phyloP scores from a whole-genome alignment of 495 filamentous ascomycete species.

The Penicillium paradoxum region DNA sequence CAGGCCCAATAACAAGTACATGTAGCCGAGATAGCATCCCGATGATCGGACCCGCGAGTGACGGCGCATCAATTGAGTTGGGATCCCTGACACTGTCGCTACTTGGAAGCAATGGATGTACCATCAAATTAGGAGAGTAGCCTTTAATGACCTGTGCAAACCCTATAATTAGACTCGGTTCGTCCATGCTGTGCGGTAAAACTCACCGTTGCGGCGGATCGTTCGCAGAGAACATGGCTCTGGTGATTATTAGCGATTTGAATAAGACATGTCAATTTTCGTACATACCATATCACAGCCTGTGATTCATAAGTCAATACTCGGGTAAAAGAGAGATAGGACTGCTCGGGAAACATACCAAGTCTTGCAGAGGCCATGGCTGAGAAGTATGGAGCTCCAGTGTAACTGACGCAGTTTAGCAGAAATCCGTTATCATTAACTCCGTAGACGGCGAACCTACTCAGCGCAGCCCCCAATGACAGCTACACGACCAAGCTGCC shows the following conservation, averaged over 20 bases:
- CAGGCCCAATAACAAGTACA: slow-evolving; percentile 90
- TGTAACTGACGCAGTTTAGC: slow-evolving; percentile 58
- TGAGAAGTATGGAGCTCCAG: slow-evolving; percentile 95
- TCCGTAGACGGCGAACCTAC: slow-evolving; percentile 33
- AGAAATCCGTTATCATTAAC: neutral
- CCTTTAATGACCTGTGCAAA: slow-evolving; percentile 71
- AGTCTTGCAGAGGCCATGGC: slow-evolving; percentile 91
- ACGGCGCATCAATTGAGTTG: slow-evolving; percentile 43
- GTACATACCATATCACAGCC: slow-evolving; percentile 72
- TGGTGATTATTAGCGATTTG: slow-evolving; percentile 30
- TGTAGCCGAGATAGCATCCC: slow-evolving; percentile 80
- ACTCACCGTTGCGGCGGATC: slow-evolving; percentile 61
- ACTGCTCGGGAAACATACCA: slow-evolving; percentile 31
- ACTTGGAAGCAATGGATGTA: slow-evolving; percentile 92
- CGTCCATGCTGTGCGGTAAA: neutral
- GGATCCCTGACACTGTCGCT: slow-evolving; percentile 39
- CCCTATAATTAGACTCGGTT: neutral
- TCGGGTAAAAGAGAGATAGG: neutral
- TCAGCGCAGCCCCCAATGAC: slow-evolving; percentile 95
- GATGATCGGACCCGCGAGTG: slow-evolving; percentile 67
- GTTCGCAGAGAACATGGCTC: slow-evolving; percentile 97
- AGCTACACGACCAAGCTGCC: slow-evolving; percentile 85
- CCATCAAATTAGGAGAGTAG: slow-evolving; percentile 98
- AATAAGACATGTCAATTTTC: neutral
- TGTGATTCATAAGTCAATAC: slow-evolving; percentile 10